Base-by-base conservation (phyloP, 768 basidiomycete species). In the Kwoniella bestiolae region DNA sequence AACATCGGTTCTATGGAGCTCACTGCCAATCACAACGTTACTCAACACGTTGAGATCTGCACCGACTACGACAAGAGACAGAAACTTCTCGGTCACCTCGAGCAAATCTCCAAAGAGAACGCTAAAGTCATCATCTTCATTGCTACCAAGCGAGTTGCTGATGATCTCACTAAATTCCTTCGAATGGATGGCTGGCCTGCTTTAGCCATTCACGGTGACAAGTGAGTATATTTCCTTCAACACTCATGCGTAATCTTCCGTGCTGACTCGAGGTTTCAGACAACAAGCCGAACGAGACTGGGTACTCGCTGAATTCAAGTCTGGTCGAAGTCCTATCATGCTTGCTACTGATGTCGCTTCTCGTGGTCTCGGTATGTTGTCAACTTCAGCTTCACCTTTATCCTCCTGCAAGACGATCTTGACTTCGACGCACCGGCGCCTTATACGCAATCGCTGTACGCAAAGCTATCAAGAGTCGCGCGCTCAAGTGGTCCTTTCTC, bases 141-240 rank as follows among this genome's bases (percentile, higher is more conserved):
- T 67, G 94, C 89, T 21, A 99, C 96, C 26, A 99, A 98, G 83
- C 87, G 95, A 51, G 92, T 95, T 64, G 96, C 96, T 56, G 96
- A 99, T 81, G 96, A 99, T 69, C 90, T 99, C 75, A 99, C 96
- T 21, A 98, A 97, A 83, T 80, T 75, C 74, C 85, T 99, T 63
- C 90, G 96, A 64, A 90, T 91, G 85, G 96, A 99, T 77, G 96
- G 96, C 14, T 99, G 96, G 96, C 96, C 96, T n/a, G 96, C 96
- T 14, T 85, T 99, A 38, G 95, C 96, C 59, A 99, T 99, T 76
- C 96, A 99, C 79, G 96, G 96, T 76, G 96, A 99, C 85, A 99
- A 99, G 83, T 94, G 66, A 72, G 77, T 68, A 25, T 21, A 14
- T 29, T 4, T 12, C 25, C 29, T 46, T 21, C 7, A 16, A 38